Evolutionary conservation across 1,284 basidiomycete genomes (phyloP).

Genomic region (Puccinia coronata): DNA sequence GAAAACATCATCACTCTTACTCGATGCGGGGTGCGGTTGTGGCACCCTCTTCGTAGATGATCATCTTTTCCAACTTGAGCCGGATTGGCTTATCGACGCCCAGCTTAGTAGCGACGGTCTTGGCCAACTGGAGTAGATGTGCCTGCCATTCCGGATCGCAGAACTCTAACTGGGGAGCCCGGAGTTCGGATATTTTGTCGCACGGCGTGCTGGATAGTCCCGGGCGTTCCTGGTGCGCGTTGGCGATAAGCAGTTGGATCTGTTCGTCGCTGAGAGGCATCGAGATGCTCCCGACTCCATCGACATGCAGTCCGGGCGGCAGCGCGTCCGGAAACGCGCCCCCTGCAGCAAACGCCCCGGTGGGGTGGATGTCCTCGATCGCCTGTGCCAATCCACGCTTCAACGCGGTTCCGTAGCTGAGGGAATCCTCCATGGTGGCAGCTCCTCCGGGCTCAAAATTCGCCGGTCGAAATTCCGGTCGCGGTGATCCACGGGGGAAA

Average conservation of each 20-base stretch:
- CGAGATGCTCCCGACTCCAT: not conserved
- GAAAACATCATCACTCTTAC: not conserved
- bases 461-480: no score
- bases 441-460: no score
- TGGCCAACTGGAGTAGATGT: no score
- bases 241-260: no score
- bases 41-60: not conserved
- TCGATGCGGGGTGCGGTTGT: not conserved
- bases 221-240: no score
- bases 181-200: no score
- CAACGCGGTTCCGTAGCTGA: not conserved
- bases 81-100: no score
- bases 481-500: no score
- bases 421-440: not conserved
- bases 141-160: no score
- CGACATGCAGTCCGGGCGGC: not conserved
- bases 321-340: not conserved
- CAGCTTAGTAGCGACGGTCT: no score
- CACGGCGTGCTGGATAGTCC: no score
- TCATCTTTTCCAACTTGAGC: not conserved
- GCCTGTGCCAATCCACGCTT: not conserved
- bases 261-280: not conserved
- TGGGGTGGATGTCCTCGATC: not conserved
- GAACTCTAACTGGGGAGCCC: no score
- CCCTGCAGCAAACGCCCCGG: not conserved